These are phyloP conservation scores for Annona squamosa DNA, from an alignment of 164 flowering plant genomes.

Conservation along the genomic window DNA sequence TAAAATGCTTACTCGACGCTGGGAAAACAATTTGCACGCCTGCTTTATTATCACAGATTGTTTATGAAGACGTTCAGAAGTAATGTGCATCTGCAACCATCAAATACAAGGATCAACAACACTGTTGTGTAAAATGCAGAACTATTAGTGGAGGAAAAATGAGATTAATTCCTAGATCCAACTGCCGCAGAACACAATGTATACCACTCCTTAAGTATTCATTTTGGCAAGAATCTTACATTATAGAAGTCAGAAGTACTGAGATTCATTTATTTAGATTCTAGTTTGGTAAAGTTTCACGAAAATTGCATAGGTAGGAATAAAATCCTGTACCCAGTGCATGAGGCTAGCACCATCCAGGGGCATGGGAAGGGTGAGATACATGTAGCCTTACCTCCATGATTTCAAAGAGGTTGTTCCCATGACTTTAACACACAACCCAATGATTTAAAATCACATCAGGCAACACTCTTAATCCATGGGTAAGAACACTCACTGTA, in stretches of 20 bases:
- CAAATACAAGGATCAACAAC: constrained; percentile 3
- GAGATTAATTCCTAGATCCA: background rate
- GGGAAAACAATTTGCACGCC: constrained; percentile 91
- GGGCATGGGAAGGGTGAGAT: no score
- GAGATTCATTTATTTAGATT: background rate
- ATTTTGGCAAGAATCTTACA: background rate
- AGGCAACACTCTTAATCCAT: no score
- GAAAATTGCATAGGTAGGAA: no score
- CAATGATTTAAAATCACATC: no score
- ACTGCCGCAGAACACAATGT: background rate
- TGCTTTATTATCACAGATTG: constrained; percentile 85
- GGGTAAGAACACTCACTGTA: no score
- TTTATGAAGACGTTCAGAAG: constrained; percentile 83
- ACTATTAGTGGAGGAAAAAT: background rate
- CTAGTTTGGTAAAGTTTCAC: background rate
- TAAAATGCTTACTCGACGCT: constrained; percentile 57
- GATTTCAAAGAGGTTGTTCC: no score
- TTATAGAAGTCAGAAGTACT: background rate
- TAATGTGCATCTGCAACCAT: constrained; percentile 71
- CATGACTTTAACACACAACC: no score
- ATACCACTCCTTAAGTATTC: background rate
- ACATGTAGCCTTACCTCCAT: no score
- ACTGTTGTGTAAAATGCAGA: background rate
- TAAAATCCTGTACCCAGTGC: no score
- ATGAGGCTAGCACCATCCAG: no score